Conservation (phyloP, 164 flowering plant species). For the Chimonanthus salicifolius region DNA sequence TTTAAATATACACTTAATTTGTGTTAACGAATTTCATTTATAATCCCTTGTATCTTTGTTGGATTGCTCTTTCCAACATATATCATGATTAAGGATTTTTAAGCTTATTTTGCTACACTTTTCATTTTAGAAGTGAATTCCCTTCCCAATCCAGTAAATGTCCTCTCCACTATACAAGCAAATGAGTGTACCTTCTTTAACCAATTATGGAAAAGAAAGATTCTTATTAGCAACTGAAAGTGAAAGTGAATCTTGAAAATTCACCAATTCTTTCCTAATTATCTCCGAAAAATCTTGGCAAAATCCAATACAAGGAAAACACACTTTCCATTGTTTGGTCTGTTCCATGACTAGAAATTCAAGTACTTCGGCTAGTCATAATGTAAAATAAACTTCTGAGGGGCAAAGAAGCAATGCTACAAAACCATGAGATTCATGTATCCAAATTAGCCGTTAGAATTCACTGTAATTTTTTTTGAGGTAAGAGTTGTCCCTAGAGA, state of each 20-base stretch:
- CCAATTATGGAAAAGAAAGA: slow-evolving; percentile 10
- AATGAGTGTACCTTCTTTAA: slow-evolving; percentile 16
- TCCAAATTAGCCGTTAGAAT: not conserved
- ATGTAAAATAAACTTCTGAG: not conserved
- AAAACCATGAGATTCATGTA: not conserved
- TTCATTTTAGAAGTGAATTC: slow-evolving; percentile 22
- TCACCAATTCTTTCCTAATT: not conserved
- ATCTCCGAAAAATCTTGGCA: not conserved
- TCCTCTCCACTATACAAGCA: slow-evolving; percentile 47
- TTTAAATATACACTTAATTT: slow-evolving; percentile 20
- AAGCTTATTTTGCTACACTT: slow-evolving; percentile 8
- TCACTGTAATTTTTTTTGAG: not conserved
- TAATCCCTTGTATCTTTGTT: slow-evolving; percentile 9
- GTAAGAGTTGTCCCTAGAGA: not conserved
- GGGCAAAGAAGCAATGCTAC: not conserved
- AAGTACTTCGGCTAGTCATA: not conserved
- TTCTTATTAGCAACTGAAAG: not conserved
- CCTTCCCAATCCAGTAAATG: slow-evolving; percentile 29
- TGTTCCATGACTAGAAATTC: not conserved
- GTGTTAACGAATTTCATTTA: too few relatives aligned
- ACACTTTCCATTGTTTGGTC: not conserved
- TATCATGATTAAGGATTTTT: slow-evolving; percentile 28
- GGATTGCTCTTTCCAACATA: slow-evolving; percentile 36
- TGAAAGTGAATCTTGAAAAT: not conserved
- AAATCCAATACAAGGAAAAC: not conserved